Evolutionary conservation across 2,329 filamentous ascomycete species (phyloP).

Genomic region (Cryphonectria nitschkei): DNA sequence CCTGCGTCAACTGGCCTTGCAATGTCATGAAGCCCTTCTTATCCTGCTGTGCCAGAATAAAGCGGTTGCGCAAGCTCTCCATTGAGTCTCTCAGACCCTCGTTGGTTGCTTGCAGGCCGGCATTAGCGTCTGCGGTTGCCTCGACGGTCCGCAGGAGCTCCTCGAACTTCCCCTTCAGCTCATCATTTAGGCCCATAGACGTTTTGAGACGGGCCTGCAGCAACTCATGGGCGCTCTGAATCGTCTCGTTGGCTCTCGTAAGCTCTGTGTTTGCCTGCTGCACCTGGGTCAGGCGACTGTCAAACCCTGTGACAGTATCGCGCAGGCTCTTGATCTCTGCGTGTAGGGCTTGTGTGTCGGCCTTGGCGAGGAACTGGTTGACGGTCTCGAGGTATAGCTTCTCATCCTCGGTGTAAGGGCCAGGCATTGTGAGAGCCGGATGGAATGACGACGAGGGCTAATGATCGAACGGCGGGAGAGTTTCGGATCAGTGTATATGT

Average conservation of each 20-base stretch:
- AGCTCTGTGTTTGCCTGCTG: slow-evolving; percentile 2
- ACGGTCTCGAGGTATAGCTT: not conserved
- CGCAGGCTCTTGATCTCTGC: not conserved
- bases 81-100: not conserved
- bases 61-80: not conserved
- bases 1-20: slow-evolving; percentile 3
- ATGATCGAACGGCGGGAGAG: not conserved
- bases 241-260: not conserved
- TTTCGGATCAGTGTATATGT: not conserved
- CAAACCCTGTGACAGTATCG: not conserved
- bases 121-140: not conserved
- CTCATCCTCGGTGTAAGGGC: slow-evolving; percentile 4
- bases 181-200: not conserved
- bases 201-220: not conserved
- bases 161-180: not conserved
- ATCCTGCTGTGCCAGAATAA: not conserved
- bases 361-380: slow-evolving; percentile 5
- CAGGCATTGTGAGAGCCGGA: not conserved
- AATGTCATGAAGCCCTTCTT: not conserved
- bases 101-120: not conserved
- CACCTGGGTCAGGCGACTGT: not conserved
- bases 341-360: not conserved
- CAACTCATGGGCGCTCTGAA: not conserved
- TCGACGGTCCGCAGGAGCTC: not conserved
- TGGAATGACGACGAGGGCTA: not conserved